Conservation (phyloP, 1,284 basidiomycete genomes). For the Apiotrichum laibachii region DNA sequence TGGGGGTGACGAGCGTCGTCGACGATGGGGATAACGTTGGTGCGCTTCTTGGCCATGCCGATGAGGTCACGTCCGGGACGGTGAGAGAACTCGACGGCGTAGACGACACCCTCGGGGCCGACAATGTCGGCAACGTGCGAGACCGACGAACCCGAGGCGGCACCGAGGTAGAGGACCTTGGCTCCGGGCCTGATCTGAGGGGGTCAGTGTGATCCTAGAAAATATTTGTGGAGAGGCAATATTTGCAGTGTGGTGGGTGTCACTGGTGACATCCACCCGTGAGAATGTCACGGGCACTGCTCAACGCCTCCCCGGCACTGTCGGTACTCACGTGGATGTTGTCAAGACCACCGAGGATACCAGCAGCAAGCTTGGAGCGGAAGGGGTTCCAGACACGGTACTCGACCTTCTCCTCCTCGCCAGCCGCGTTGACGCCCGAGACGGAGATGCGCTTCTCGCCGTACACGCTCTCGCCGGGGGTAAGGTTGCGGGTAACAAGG, state of each 20-base stretch:
- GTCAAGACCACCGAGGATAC: conserved; percentile 93
- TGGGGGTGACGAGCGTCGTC: conserved; percentile 95
- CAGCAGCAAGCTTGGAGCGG: conserved; percentile 93
- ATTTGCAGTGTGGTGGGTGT: background rate
- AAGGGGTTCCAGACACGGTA: conserved; percentile 99
- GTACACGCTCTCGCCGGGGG: conserved; percentile 96
- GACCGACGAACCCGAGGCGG: conserved; percentile 89
- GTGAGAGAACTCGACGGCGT: conserved; percentile 97
- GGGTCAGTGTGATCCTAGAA: conserved; percentile 2
- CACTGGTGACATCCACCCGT: background rate
- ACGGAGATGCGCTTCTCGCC: conserved; percentile 94
- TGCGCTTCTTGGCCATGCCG: conserved; percentile 99
- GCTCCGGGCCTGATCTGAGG: conserved; percentile 76
- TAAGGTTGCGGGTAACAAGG: conserved; percentile 96
- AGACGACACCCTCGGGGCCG: conserved; percentile 93
- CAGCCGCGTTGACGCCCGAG: conserved; percentile 63
- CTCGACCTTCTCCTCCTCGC: conserved; percentile 78
- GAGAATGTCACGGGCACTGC: background rate
- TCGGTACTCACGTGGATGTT: conserved; percentile 64
- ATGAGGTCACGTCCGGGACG: conserved; percentile 96
- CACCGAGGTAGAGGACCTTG: conserved; percentile 97
- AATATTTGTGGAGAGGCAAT: background rate
- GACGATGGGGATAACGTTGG: conserved; percentile 97
- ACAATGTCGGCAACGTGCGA: conserved; percentile 98
- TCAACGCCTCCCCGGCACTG: background rate